These are phyloP conservation scores for Lepidopterella palustris DNA, from an alignment of 495 filamentous ascomycete genomes.

Conservation along the genomic window DNA sequence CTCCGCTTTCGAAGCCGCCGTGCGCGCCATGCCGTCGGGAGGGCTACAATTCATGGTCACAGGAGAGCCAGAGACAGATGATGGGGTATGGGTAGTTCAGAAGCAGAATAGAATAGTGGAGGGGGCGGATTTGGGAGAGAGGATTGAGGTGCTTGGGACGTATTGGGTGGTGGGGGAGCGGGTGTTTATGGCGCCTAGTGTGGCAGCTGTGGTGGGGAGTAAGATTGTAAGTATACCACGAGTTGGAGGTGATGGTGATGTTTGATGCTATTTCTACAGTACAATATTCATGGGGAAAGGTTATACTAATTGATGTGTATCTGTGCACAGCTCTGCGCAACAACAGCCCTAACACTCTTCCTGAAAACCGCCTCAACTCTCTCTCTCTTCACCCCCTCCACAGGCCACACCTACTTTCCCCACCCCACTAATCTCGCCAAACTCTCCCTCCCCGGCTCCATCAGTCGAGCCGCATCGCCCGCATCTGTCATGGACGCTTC, in stretches of 20 bases:
- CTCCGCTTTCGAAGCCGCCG: slow-evolving; percentile 67
- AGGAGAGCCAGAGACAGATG: slow-evolving; percentile 45
- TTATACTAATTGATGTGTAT: too few relatives aligned
- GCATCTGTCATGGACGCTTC: neutral
- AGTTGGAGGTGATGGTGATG: too few relatives aligned
- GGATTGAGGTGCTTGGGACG: slow-evolving; percentile 63
- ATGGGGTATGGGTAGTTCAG: slow-evolving; percentile 84
- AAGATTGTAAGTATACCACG: slow-evolving; percentile 55
- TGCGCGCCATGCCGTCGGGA: slow-evolving; percentile 59
- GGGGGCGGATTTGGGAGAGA: slow-evolving; percentile 51
- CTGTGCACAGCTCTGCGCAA: slow-evolving; percentile 39
- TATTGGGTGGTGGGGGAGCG: slow-evolving; percentile 83
- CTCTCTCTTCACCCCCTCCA: slow-evolving; percentile 64
- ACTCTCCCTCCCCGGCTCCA: slow-evolving; percentile 15
- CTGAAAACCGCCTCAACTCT: slow-evolving; percentile 56
- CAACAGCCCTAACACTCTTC: slow-evolving; percentile 61
- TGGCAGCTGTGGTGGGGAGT: slow-evolving; percentile 69
- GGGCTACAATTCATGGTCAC: slow-evolving; percentile 47
- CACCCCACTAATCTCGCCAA: slow-evolving; percentile 43
- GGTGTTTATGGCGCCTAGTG: slow-evolving; percentile 81
- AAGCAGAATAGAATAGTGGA: slow-evolving; percentile 67
- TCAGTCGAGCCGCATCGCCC: slow-evolving; percentile 2
- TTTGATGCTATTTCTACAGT: too few relatives aligned
- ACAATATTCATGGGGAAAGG: too few relatives aligned
- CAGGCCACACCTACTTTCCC: slow-evolving; percentile 67